These are phyloP conservation scores for Auriscalpium vulgare DNA, from an alignment of 768 basidiomycete species.

Conservation along the genomic window DNA sequence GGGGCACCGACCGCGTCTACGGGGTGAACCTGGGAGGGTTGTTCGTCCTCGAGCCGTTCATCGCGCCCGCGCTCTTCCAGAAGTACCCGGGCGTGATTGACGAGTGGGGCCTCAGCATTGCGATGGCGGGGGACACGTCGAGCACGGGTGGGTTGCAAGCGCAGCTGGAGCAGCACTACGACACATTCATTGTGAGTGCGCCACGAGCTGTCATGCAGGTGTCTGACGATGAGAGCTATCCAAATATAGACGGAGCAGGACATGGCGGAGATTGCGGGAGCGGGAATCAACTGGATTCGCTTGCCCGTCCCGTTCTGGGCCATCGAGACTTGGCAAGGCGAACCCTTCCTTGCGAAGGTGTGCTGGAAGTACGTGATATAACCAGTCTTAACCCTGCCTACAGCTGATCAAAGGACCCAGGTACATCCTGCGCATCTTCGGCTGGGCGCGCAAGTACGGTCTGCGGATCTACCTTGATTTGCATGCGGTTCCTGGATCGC, in stretches of 20 bases:
- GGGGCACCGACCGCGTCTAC: constrained; percentile 49
- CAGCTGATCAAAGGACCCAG: not conserved
- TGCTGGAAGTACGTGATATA: constrained; percentile 56
- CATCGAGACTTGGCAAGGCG: constrained; percentile 66
- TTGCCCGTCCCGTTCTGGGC: constrained; percentile 86
- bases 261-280: constrained; percentile 81
- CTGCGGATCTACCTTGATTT: constrained; percentile 76
- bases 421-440: constrained; percentile 69
- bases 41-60: constrained; percentile 78
- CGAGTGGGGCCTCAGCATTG: constrained; percentile 61
- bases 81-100: constrained; percentile 53
- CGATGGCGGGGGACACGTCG: constrained; percentile 56
- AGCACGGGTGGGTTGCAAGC: constrained; percentile 37
- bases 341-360: constrained; percentile 71
- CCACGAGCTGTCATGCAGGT: not conserved
- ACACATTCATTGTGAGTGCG: constrained; percentile 69
- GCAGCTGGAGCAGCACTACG: constrained; percentile 72
- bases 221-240: not conserved
- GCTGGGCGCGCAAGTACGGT: constrained; percentile 89
- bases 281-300: constrained; percentile 82
- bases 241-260: constrained; percentile 71
- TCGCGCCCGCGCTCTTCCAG: constrained; percentile 58
- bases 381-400: too few species aligned
- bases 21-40: constrained; percentile 75
- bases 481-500: constrained; percentile 75